phyloP scores from a whole-genome alignment of 768 basidiomycete species.

The Tephrocybe sp. region DNA sequence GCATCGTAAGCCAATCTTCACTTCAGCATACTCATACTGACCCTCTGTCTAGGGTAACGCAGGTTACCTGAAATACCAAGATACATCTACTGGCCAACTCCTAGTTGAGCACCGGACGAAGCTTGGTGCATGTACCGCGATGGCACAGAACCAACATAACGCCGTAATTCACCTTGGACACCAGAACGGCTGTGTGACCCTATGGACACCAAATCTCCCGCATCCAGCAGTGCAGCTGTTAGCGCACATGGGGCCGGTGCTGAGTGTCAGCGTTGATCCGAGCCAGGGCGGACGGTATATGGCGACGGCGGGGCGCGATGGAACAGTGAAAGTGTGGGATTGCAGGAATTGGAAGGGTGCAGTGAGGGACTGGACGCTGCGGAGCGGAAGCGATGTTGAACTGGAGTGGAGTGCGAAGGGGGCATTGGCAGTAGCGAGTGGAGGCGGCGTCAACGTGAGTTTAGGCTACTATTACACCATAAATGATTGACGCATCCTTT shows the following conservation, averaged over 20 bases:
- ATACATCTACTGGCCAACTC: slow-evolving; percentile 89
- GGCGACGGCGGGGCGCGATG: slow-evolving; percentile 87
- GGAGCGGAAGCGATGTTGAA: slow-evolving; percentile 63
- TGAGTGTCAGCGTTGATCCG: slow-evolving; percentile 79
- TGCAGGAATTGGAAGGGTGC: slow-evolving; percentile 93
- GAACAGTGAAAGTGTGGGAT: slow-evolving; percentile 94
- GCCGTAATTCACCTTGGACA: slow-evolving; percentile 95
- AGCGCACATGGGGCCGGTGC: slow-evolving; percentile 87
- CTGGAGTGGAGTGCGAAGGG: slow-evolving; percentile 89
- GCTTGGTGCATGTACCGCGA: slow-evolving; percentile 78
- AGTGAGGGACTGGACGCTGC: slow-evolving; percentile 72
- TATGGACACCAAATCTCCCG: slow-evolving; percentile 95
- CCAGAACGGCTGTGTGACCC: slow-evolving; percentile 90
- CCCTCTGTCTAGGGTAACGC: slow-evolving; percentile 67
- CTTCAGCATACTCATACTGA: neutral
- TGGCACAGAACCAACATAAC: slow-evolving; percentile 91
- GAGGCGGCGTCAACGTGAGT: slow-evolving; percentile 81
- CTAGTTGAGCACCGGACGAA: slow-evolving; percentile 88
- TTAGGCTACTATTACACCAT: neutral
- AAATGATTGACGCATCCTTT: neutral
- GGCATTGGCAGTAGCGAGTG: slow-evolving; percentile 75
- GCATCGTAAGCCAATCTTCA: slow-evolving; percentile 57
- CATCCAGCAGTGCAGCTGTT: slow-evolving; percentile 91
- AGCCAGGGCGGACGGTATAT: slow-evolving; percentile 87
- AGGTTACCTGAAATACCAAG: slow-evolving; percentile 94